Evolutionary conservation across 345 rosid species (phyloP).

Genomic region (Heritiera fomes): DNA sequence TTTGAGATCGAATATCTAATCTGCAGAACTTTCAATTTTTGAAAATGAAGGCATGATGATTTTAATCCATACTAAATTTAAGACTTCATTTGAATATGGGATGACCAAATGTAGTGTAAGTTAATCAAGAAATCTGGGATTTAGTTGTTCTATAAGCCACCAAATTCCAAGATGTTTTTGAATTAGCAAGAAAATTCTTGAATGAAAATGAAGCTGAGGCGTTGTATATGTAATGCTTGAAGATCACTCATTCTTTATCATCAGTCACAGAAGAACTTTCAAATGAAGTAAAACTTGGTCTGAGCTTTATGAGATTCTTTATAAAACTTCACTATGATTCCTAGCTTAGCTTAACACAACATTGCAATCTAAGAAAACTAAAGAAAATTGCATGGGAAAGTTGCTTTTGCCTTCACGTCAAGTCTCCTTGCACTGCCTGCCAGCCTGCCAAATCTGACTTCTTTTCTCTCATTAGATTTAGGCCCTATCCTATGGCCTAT

Average conservation of each 20-base stretch:
- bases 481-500: too few species aligned
- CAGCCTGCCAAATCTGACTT: neutral
- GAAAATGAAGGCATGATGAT: too few species aligned
- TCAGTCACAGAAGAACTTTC: conserved; percentile 15
- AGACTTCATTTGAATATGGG: too few species aligned
- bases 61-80: too few species aligned
- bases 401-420: conserved; percentile 11
- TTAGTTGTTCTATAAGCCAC: neutral
- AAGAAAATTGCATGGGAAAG: conserved; percentile 13
- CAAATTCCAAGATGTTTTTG: neutral
- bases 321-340: conserved; percentile 1
- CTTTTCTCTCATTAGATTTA: neutral
- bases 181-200: neutral
- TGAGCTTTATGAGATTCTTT: conserved; percentile 5
- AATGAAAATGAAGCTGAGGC: neutral
- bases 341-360: conserved; percentile 19
- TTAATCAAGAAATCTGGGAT: too few species aligned
- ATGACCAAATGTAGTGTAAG: too few species aligned
- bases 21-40: too few species aligned
- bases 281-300: conserved; percentile 17
- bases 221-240: conserved; percentile 17
- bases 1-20: too few species aligned
- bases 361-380: conserved; percentile 38
- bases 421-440: neutral
- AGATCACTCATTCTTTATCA: conserved; percentile 19